Percentiles rank a stretch among this genome's conserved stretches.
phyloP scores from a whole-genome alignment of 371 early-diverging fungal genomes.

The Circinella umbellata region DNA sequence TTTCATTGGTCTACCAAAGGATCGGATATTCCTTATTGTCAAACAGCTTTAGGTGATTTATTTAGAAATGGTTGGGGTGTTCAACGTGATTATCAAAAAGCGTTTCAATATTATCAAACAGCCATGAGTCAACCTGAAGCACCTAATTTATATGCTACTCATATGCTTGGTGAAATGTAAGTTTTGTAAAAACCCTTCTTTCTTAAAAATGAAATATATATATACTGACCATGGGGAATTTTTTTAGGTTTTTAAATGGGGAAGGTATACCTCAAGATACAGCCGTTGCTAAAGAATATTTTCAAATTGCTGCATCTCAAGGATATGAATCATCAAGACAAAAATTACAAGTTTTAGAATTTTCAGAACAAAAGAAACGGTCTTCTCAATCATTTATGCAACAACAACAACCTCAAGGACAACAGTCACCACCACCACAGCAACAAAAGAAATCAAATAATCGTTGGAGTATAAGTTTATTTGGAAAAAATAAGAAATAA shows the following conservation, averaged over 20 bases:
- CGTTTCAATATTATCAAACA: constrained; percentile 48
- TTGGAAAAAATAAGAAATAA: constrained; percentile 25
- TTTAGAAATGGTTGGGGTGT: constrained; percentile 47
- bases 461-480: constrained; percentile 45
- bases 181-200: no score
- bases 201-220: no score
- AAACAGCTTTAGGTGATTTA: constrained; percentile 48
- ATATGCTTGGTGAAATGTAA: constrained; percentile 58
- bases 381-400: constrained; percentile 9
- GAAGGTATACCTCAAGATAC: constrained; percentile 53
- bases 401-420: constrained; percentile 13
- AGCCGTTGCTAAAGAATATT: constrained; percentile 51
- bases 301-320: constrained; percentile 48
- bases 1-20: constrained; percentile 32
- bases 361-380: constrained; percentile 10
- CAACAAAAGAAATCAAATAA: constrained; percentile 35
- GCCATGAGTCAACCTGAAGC: constrained; percentile 48
- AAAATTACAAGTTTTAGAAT: constrained; percentile 27
- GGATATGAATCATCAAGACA: constrained; percentile 48
- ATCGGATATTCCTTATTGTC: constrained; percentile 40
- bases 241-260: constrained; percentile 46
- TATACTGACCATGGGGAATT: no score
- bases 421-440: constrained; percentile 6
- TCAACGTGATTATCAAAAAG: constrained; percentile 39
- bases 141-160: constrained; percentile 47